A percentile compares a stretch with the other conserved stretches of the same genome.
These are phyloP conservation scores for Tricholoma bakamatsutake DNA, from an alignment of 768 basidiomycete genomes.

Conservation along the genomic window DNA sequence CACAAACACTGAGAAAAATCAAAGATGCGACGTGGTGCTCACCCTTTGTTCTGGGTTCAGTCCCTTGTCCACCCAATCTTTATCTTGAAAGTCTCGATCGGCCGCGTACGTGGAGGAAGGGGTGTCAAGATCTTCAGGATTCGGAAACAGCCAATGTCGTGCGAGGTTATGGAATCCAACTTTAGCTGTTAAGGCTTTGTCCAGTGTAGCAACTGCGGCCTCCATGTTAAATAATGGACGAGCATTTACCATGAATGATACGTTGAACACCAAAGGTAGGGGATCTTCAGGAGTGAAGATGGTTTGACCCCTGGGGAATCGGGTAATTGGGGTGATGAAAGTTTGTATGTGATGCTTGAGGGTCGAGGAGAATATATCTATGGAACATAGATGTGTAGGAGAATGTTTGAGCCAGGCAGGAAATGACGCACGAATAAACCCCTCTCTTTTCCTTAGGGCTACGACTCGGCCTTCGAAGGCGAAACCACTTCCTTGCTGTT, in stretches of 20 bases:
- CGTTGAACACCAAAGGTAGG: constrained; percentile 38
- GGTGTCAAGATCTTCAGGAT: constrained; percentile 23
- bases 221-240: constrained; percentile 39
- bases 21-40: constrained; percentile 3
- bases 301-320: constrained; percentile 9
- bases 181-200: constrained; percentile 16
- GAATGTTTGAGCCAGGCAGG: neutral
- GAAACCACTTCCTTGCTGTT: constrained; percentile 27
- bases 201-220: constrained; percentile 26
- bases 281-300: constrained; percentile 25
- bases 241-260: constrained; percentile 43
- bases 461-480: constrained; percentile 43
- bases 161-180: constrained; percentile 23
- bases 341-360: constrained; percentile 35
- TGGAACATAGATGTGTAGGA: neutral
- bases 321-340: constrained; percentile 19
- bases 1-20: neutral
- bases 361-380: constrained; percentile 36
- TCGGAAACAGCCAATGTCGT: constrained; percentile 42
- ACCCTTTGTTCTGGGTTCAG: constrained; percentile 44
- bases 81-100: constrained; percentile 22
- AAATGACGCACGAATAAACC: constrained; percentile 37
- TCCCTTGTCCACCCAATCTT: constrained; percentile 39
- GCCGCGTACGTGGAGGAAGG: constrained; percentile 14
- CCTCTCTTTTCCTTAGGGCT: constrained; percentile 39